Percentiles rank a stretch among this genome's conserved stretches.
Evolutionary conservation across 2,329 filamentous ascomycete genomes (phyloP).

Genomic region (Fusarium nanum): DNA sequence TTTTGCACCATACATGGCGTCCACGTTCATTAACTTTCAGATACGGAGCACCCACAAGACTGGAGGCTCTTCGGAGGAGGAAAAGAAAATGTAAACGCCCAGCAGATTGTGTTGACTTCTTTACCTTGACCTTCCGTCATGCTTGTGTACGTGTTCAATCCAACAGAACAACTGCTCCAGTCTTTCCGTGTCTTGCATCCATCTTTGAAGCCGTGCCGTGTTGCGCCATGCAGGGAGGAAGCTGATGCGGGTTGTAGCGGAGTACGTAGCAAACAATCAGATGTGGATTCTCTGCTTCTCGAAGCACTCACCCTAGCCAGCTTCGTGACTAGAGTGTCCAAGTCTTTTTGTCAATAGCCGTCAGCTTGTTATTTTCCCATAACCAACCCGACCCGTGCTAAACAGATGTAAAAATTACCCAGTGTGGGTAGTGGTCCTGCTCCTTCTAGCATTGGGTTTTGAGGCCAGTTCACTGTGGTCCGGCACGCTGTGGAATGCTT

Average conservation of each 20-base stretch:
- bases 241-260: conserved; percentile 18
- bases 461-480: conserved; percentile 31
- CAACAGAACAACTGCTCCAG: not conserved
- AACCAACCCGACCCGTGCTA: not conserved
- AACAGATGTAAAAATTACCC: conserved; percentile 9
- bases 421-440: not conserved
- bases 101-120: conserved; percentile 3
- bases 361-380: conserved; percentile 1
- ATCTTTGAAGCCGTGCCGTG: conserved; percentile 26
- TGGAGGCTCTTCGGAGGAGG: conserved; percentile 5
- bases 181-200: conserved; percentile 20
- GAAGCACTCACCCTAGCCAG: not conserved
- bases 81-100: not conserved
- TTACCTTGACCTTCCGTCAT: conserved; percentile 9
- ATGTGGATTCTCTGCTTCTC: conserved; percentile 8
- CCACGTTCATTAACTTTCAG: conserved; percentile 19
- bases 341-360: not conserved
- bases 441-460: conserved; percentile 1
- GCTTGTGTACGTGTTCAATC: not conserved
- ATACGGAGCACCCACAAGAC: conserved; percentile 7
- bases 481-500: conserved; percentile 41
- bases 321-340: conserved; percentile 6
- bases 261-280: conserved; percentile 12
- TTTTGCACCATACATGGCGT: conserved; percentile 7
- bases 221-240: conserved; percentile 41